phyloP scores from a whole-genome alignment of 352 stramenopile genomes.

The Globisporangium okanoganense region DNA sequence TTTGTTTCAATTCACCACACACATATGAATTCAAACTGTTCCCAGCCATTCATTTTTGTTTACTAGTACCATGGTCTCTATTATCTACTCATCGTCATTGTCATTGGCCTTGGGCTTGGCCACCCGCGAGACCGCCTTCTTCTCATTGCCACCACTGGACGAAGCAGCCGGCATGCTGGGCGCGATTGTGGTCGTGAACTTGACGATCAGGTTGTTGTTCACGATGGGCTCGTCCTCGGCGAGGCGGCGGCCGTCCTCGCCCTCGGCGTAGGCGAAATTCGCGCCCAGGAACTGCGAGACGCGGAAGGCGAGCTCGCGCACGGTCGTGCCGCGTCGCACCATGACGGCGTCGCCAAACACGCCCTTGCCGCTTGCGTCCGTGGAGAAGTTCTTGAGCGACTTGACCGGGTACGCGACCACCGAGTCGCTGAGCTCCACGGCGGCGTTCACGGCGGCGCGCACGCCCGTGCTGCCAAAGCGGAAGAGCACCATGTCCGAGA shows the following conservation, averaged over 20 bases:
- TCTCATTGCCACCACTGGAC: conserved; percentile 22
- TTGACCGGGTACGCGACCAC: conserved; percentile 86
- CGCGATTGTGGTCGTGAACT: conserved; percentile 67
- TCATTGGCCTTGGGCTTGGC: conserved; percentile 22
- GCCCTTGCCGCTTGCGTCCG: conserved; percentile 56
- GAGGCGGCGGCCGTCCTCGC: conserved; percentile 69
- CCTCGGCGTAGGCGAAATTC: conserved; percentile 81
- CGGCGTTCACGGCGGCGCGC: conserved; percentile 81
- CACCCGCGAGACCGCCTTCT: conserved; percentile 31
- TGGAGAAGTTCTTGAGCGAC: conserved; percentile 84
- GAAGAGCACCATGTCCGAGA: conserved; percentile 90
- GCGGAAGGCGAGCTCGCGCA: conserved; percentile 70
- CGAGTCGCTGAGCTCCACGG: conserved; percentile 76
- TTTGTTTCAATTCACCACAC: background rate
- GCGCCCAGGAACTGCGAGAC: conserved; percentile 65
- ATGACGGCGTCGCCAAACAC: conserved; percentile 79
- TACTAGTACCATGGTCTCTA: background rate
- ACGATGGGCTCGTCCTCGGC: conserved; percentile 71
- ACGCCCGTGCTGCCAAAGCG: conserved; percentile 85
- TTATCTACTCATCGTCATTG: conserved; percentile 18
- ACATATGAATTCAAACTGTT: background rate
- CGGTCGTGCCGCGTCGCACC: conserved; percentile 64
- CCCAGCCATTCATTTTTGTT: background rate
- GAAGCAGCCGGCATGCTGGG: conserved; percentile 19
- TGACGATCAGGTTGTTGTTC: conserved; percentile 63